Evolutionary conservation across 352 stramenopile species (phyloP), one percentile per base, ranked within the genome.

Genomic region (Chrysophaeum taylorii): DNA sequence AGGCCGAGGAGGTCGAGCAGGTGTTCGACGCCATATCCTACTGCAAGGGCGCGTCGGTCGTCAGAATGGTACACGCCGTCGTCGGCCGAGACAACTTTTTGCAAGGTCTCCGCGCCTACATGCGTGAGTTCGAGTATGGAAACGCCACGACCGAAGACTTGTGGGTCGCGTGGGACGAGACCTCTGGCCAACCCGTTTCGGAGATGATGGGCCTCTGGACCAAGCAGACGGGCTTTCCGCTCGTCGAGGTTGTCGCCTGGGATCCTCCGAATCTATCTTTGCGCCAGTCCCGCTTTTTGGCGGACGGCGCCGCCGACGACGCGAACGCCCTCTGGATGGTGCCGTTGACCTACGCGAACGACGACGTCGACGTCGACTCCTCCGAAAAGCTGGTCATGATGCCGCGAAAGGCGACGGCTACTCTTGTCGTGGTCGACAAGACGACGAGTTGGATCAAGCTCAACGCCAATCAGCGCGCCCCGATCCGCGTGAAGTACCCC

Each of bases 1-100:
- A 89, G 73, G 85, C 84, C 14, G 87, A 96, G 70, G 93, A 98
- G 75, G 92, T 96, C 2, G 91, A 98, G 70, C 85, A 98, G 78
- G 95, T 98, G 64, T 99, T 99, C 74, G 94, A 99, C 80, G 91
- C 85, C 0, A 98, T 99, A 81, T 93, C 82, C 72, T 97, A 97
- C 76, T 81, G 89, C 80, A 97, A 97, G 74, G 92, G 87, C 36
- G 83, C 79, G n/a, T 79, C 69, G 36, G 79, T 92, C 15, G 78
- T 91, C 52, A 72, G 82, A 54, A 90, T 92, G 84, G 83, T 92
- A 64, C 77, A 85, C 60, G 86, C 86, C 42, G 87, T 92, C 15
- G 72, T 95, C 23, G 86, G 87, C 18, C 80, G 82, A 71, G 79
- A 86, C 39, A 76, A 80, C n/a, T 92, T 90, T 67, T 68, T 79